These are phyloP conservation scores for Scheffersomyces segobiensis DNA, from an alignment of 1,139 yeast species.

Conservation along the genomic window DNA sequence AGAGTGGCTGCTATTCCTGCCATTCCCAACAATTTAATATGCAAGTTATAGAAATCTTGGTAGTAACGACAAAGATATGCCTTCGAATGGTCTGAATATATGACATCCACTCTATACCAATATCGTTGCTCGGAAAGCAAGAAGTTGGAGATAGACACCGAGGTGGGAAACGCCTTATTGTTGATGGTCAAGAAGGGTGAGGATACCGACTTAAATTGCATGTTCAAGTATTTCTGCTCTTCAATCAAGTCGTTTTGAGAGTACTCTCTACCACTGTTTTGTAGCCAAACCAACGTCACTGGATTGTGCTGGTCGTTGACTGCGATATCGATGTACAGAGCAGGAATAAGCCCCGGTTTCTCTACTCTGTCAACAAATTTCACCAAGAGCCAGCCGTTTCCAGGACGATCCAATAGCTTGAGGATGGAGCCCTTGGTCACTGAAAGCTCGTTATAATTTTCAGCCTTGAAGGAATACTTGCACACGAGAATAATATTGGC, in stretches of 20 bases:
- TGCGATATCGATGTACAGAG: slow-evolving; percentile 47
- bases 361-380: slow-evolving; percentile 40
- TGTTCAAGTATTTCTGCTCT: slow-evolving; percentile 19
- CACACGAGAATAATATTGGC: slow-evolving; percentile 40
- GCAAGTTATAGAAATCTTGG: slow-evolving; percentile 46
- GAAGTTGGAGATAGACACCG: slow-evolving; percentile 35
- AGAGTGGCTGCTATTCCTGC: slow-evolving; percentile 15
- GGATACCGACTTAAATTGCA: slow-evolving; percentile 19
- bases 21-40: slow-evolving; percentile 26
- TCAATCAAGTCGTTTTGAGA: slow-evolving; percentile 6
- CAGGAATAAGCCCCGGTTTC: slow-evolving; percentile 43
- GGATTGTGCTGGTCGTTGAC: slow-evolving; percentile 41
- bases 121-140: slow-evolving; percentile 35
- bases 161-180: slow-evolving; percentile 31
- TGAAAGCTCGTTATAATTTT: slow-evolving; percentile 32
- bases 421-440: slow-evolving; percentile 41
- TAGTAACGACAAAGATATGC: slow-evolving; percentile 38
- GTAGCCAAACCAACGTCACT: slow-evolving; percentile 39
- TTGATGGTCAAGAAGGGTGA: slow-evolving; percentile 30
- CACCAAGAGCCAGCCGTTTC: slow-evolving; percentile 47
- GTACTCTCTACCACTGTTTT: slow-evolving; percentile 5
- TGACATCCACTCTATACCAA: slow-evolving; percentile 46
- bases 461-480: slow-evolving; percentile 37
- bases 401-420: slow-evolving; percentile 38
- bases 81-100: slow-evolving; percentile 30